phyloP scores from a whole-genome alignment of 768 basidiomycete species.

The Trichaptum fuscoviolaceum region DNA sequence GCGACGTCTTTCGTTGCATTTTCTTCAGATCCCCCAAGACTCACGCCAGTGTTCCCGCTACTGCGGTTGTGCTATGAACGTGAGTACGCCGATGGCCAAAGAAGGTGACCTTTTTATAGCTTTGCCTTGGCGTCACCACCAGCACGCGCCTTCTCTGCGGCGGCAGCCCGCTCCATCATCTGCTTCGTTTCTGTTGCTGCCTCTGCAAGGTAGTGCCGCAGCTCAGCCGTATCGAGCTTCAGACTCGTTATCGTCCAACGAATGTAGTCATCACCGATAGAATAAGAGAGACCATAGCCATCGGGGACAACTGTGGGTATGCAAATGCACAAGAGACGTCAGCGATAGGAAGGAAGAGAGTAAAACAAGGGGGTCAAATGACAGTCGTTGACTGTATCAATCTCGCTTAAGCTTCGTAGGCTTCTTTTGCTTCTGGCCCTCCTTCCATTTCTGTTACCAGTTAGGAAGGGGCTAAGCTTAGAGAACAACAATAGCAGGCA shows the following conservation, averaged over 20 bases:
- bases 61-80: background rate
- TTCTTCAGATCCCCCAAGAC: background rate
- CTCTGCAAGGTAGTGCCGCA: constrained; percentile 62
- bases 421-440: background rate
- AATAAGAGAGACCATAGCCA: constrained; percentile 88
- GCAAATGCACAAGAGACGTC: background rate
- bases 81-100: background rate
- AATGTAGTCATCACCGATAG: constrained; percentile 78
- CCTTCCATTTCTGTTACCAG: background rate
- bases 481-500: background rate
- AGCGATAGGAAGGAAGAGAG: background rate
- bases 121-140: constrained; percentile 12
- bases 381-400: background rate
- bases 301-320: constrained; percentile 68
- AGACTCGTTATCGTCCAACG: constrained; percentile 88
- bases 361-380: background rate
- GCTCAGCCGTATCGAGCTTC: constrained; percentile 43
- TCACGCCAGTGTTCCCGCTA: background rate
- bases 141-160: constrained; percentile 31
- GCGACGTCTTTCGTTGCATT: background rate
- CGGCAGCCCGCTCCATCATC: constrained; percentile 68
- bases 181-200: constrained; percentile 71
- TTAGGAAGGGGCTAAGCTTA: background rate
- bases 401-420: background rate
- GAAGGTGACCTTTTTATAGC: background rate